Evolutionary conservation across 257 asterid species (phyloP).

Genomic region (Solanum clarkiae): DNA sequence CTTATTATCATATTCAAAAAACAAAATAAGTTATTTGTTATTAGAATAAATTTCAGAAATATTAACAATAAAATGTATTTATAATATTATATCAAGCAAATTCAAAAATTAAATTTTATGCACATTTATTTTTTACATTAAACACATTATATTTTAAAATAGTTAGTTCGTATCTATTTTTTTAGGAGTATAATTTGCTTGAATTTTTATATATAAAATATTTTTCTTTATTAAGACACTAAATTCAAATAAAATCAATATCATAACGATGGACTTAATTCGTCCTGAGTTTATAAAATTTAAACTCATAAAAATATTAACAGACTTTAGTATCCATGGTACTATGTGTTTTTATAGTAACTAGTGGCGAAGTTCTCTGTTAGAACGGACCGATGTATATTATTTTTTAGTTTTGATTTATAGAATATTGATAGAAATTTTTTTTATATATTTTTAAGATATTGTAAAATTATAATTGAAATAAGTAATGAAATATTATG

Average conservation of each 20-base stretch:
- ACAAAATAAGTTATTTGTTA: no score
- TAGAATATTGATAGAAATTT: no score
- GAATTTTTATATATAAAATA: background rate
- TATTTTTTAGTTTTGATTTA: no score
- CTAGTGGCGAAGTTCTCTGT: no score
- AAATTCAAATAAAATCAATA: background rate
- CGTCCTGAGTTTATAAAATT: background rate
- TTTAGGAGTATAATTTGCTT: background rate
- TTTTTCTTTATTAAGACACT: background rate
- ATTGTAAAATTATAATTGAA: no score
- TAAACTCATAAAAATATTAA: background rate
- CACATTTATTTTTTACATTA: background rate
- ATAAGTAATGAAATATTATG: no score
- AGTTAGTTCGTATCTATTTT: background rate
- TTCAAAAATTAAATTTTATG: background rate
- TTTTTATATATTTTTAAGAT: no score
- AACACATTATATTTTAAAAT: background rate
- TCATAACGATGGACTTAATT: background rate
- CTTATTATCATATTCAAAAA: no score
- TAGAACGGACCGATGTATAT: no score
- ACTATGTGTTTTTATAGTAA: background rate
- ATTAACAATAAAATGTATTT: background rate
- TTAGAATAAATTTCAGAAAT: background rate
- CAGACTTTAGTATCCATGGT: background rate
- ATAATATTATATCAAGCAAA: background rate